These are phyloP conservation scores for Schizochytrium sp. DNA, from an alignment of 108 stramenopile species.

Conservation along the genomic window DNA sequence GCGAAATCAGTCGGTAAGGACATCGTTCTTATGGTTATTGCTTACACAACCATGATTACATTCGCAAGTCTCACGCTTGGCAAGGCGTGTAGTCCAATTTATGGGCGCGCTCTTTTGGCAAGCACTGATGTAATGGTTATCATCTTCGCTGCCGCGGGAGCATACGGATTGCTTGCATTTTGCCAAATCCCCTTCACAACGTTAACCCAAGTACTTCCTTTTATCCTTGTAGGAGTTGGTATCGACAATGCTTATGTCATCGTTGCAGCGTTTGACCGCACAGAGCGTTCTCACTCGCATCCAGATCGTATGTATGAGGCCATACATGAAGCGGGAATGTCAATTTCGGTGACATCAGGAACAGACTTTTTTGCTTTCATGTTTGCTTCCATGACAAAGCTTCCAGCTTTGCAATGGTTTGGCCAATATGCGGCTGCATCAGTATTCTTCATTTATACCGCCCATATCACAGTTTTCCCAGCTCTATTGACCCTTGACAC, in stretches of 20 bases:
- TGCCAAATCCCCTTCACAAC: slow-evolving; percentile 62
- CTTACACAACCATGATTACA: slow-evolving; percentile 8
- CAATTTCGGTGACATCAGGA: slow-evolving; percentile 19
- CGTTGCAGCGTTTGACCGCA: slow-evolving; percentile 27
- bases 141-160: neutral
- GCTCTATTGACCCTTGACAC: slow-evolving; percentile 38
- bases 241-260: slow-evolving; percentile 63
- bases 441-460: neutral
- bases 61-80: slow-evolving; percentile 59
- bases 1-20: neutral
- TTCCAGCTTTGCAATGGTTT: slow-evolving; percentile 38
- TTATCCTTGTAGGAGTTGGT: slow-evolving; percentile 66
- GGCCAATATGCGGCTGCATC: neutral
- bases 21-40: slow-evolving; percentile 23
- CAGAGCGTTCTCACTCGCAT: neutral
- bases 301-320: slow-evolving; percentile 29
- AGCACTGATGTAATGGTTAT: slow-evolving; percentile 4
- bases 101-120: neutral
- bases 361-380: slow-evolving; percentile 50
- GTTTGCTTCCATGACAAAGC: slow-evolving; percentile 5
- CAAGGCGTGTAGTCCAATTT: neutral
- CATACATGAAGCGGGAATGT: slow-evolving; percentile 29
- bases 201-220: slow-evolving; percentile 65
- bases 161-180: neutral
- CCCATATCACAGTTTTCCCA: slow-evolving; percentile 34